phyloP scores from a whole-genome alignment of 169 alveolate species.

The Eimeria necatrix region DNA sequence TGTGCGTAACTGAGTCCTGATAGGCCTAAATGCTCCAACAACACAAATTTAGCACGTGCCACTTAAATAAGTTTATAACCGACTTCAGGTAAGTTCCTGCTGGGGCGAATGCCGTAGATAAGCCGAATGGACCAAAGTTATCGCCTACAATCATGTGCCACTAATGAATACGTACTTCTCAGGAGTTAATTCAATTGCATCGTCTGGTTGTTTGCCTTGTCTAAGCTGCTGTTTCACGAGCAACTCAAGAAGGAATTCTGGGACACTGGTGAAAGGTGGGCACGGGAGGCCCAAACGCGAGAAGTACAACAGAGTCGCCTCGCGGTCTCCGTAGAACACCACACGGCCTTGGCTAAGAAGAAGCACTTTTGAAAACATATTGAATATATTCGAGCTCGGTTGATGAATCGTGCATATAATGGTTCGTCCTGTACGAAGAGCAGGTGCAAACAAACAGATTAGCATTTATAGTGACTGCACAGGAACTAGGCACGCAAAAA shows the following conservation, averaged over 20 bases:
- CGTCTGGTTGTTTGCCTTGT: conserved; percentile 30
- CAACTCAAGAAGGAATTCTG: conserved; percentile 79
- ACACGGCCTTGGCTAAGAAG: conserved; percentile 82
- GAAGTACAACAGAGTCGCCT: conserved; percentile 79
- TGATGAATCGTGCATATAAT: conserved; percentile 84
- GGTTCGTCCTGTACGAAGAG: conserved; percentile 78
- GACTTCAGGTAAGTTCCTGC: too few species aligned
- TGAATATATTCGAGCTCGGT: conserved; percentile 81
- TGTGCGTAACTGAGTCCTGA: too few species aligned
- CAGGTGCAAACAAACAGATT: not conserved
- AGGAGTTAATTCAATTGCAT: conserved; percentile 24
- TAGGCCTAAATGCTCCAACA: too few species aligned
- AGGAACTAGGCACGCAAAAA: too few species aligned
- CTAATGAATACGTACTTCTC: conserved; percentile 24
- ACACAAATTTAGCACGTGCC: too few species aligned
- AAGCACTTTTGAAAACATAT: conserved; percentile 81
- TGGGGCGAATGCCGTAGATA: too few species aligned
- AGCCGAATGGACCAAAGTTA: too few species aligned
- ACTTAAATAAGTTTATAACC: too few species aligned
- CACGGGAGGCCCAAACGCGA: conserved; percentile 69
- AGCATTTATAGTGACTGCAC: too few species aligned
- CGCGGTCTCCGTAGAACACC: conserved; percentile 82
- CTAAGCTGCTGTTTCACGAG: conserved; percentile 63
- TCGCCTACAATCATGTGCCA: too few species aligned
- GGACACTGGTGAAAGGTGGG: conserved; percentile 80